A percentile compares a stretch with the other conserved stretches of the same genome.
These are phyloP conservation scores for Naganishia onofrii DNA, from an alignment of 768 basidiomycete genomes.

Conservation along the genomic window DNA sequence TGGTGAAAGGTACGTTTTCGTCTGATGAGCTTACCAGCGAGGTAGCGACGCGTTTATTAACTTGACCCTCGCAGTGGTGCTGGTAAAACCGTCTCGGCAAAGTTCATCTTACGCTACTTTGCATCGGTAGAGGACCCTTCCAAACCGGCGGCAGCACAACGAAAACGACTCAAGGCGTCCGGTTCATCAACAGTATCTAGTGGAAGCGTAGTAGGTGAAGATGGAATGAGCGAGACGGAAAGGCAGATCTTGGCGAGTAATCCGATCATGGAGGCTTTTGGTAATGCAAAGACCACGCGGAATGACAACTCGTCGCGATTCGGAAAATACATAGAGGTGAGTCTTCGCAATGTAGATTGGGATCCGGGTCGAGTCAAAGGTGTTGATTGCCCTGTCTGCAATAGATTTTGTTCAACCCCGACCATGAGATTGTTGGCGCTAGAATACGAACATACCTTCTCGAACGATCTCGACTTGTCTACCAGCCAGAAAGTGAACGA, in stretches of 20 bases:
- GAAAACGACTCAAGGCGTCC: constrained; percentile 57
- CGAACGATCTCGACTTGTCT: constrained; percentile 94
- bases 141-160: constrained; percentile 62
- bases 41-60: neutral
- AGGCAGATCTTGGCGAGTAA: constrained; percentile 98
- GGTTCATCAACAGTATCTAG: neutral
- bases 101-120: constrained; percentile 98
- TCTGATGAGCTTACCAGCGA: neutral
- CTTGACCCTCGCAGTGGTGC: constrained; percentile 67
- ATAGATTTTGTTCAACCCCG: constrained; percentile 92
- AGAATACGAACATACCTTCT: constrained; percentile 97
- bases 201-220: constrained; percentile 43
- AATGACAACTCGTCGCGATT: constrained; percentile 99
- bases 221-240: constrained; percentile 78
- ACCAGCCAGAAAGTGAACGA: constrained; percentile 92
- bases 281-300: constrained; percentile 97
- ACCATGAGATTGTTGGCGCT: constrained; percentile 95
- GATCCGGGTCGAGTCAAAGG: neutral
- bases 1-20: constrained; percentile 75
- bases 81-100: constrained; percentile 98
- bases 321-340: constrained; percentile 98
- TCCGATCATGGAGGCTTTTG: constrained; percentile 97
- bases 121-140: constrained; percentile 87
- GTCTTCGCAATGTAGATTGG: constrained; percentile 34
- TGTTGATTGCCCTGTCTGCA: neutral